phyloP scores from a whole-genome alignment of 805 yeast genomes.

The Candida chauliodis region DNA sequence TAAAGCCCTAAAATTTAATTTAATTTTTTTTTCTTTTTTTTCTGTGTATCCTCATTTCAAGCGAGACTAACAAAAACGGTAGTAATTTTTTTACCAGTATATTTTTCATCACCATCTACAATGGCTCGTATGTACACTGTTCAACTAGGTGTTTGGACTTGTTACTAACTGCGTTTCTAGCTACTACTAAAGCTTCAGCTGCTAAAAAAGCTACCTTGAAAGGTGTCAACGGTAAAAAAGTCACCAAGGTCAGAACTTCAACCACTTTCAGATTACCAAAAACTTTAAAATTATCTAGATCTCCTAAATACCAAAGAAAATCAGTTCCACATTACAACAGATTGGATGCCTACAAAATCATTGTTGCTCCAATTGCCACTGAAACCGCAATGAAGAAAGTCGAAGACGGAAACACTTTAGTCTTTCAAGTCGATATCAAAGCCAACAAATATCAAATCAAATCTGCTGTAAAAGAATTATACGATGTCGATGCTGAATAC shows the following conservation, averaged over 20 bases:
- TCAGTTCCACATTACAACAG: constrained; percentile 97
- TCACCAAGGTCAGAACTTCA: constrained; percentile 88
- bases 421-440: constrained; percentile 95
- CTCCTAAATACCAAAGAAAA: constrained; percentile 93
- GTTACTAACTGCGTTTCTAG: constrained; percentile 29
- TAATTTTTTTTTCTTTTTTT: background rate
- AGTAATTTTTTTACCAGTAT: constrained; percentile 10
- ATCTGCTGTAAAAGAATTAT: constrained; percentile 96
- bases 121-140: constrained; percentile 15
- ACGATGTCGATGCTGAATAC: constrained; percentile 90
- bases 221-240: constrained; percentile 91
- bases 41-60: background rate
- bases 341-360: constrained; percentile 91
- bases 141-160: too few species aligned
- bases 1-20: too few species aligned
- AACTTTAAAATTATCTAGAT: constrained; percentile 90
- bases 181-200: constrained; percentile 80
- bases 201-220: constrained; percentile 99
- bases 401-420: constrained; percentile 98
- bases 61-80: constrained; percentile 8
- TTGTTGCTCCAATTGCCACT: constrained; percentile 92
- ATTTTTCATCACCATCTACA: constrained; percentile 7
- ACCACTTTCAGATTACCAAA: constrained; percentile 97
- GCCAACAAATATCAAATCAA: constrained; percentile 99
- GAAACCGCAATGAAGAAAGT: constrained; percentile 99